Evolutionary conservation across 257 asterid species (phyloP), one percentile per base, ranked within the genome.

Genomic region (Osmanthus fragrans): DNA sequence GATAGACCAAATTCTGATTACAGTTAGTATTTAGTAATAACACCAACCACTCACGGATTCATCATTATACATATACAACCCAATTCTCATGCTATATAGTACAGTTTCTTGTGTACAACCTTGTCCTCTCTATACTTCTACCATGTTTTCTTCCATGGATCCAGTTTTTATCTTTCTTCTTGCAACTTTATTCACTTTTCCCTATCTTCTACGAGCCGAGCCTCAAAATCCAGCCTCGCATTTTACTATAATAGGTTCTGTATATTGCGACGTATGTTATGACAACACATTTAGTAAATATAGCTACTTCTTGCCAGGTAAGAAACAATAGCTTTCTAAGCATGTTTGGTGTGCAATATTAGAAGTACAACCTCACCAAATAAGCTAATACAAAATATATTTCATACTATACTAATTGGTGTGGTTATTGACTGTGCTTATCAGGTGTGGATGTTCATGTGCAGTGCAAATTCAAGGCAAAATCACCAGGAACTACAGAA

Each of bases 401-500:
- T 40, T 40, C 47, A 2, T 40, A 11, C 16, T 2, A 2, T 40
- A 40, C 4, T 40, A 40, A 40, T 9, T 40, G 47, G 4, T 40
- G 47, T 40, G 56, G 56, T 47, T 47, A 15, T 47, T 19, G 58
- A 71, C 45, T 77, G n/a, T 30, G 30, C 6, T 47, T 36, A 36
- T 54, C n/a, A 84, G 88, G 88, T 32, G 88, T 49, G 42, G 68
- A 79, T 7, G 84, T 84, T 2, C 84, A 79, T 15, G 68, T 84
- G 21, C 73, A 73, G 56, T 84, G 88, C 88, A 81, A 63, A 63
- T 74, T 81, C 5, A 79, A 74, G 36, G 84, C 86, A 7, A 76
- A 47, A 32, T 76, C 85, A 36, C 66, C 85, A 2, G 74, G 83
- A 33, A 84, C 85, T 11, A 18, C 80, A 45, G 88, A 84, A 47